These are phyloP conservation scores for Phytopythium cucurbitacearum DNA, from an alignment of 352 stramenopile genomes.

Conservation along the genomic window DNA sequence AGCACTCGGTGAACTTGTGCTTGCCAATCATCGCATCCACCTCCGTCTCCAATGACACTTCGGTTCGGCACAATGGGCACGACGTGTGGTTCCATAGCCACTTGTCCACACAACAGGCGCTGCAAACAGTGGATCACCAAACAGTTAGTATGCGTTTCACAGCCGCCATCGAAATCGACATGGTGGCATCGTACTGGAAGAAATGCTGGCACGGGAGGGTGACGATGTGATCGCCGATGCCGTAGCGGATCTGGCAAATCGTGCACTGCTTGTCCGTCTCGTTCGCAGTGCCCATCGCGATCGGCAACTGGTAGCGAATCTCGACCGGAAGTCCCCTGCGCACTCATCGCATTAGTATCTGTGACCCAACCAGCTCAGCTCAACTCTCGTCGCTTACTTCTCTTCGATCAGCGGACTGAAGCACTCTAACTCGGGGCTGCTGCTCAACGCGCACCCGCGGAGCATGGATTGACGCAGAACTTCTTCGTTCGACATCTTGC, in stretches of 20 bases:
- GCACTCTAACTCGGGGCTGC: constrained; percentile 63
- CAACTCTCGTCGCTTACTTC: constrained; percentile 34
- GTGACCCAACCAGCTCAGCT: not conserved
- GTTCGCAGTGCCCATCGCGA: constrained; percentile 70
- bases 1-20: constrained; percentile 80
- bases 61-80: constrained; percentile 76
- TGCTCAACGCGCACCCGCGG: constrained; percentile 49
- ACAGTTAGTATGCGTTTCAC: constrained; percentile 3
- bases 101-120: constrained; percentile 78
- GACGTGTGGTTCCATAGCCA: constrained; percentile 86
- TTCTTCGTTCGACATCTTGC: constrained; percentile 58
- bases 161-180: not conserved
- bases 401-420: constrained; percentile 75
- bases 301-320: constrained; percentile 76
- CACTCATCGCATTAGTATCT: not conserved
- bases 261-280: constrained; percentile 83
- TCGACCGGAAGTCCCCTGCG: constrained; percentile 65
- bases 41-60: constrained; percentile 60
- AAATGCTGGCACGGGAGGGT: constrained; percentile 83
- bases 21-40: constrained; percentile 33
- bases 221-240: constrained; percentile 81
- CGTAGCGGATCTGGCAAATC: constrained; percentile 82
- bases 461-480: constrained; percentile 60
- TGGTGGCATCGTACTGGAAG: constrained; percentile 82
- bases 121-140: constrained; percentile 12